Base-by-base conservation (phyloP, 495 filamentous ascomycete species). In the Daldinia bambusicola region DNA sequence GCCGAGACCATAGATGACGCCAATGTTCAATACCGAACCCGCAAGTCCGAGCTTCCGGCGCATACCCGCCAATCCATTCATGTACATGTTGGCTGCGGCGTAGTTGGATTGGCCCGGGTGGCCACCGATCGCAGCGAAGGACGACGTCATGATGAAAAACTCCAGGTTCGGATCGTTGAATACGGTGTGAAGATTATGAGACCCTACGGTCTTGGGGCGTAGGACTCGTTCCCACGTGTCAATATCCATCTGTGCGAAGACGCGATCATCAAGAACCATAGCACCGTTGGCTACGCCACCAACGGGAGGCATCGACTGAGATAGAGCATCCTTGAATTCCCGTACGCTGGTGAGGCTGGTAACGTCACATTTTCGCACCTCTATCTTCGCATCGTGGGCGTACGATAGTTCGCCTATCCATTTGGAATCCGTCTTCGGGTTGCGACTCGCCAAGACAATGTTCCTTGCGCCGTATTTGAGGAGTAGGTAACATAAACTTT, bases 401-500 rank as follows among this genome's bases (percentile, higher is more conserved):
- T 69, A 7, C n/a, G 40, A 55, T 57, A 88, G 75, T 32, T 80
- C 75, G 3, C 67, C 59, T 45, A 84, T 68, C 86, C 88, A 89
- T 6, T 71, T 69, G 1, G 80, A 72, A 30, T 84, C 74, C n/a
- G 83, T 72, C 20, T 80, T 80, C 1, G 88, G 87, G 16, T 78
- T 84, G 3, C 89, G 84, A 67, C 88, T 90, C 0, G 85, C 84
- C 4, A 91, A 61, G 12, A 84, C 82, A 43, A 91, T 79, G 66
- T 85, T 76, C 1, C 80, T 70, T 0, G 89, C 88, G 0, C 89
- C 89, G 26, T 86, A 79, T 1, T 76, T 31, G 2, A 82, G 79
- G 78, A 91, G 86, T 71, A 88, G 86, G 3, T 81, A 75, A 69
- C 86, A 89, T 1, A 90, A 70, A 13, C 88, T 90, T 59, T 83